These are phyloP conservation scores for Ilex aquifolium DNA, from an alignment of 257 asterid species.

Conservation along the genomic window DNA sequence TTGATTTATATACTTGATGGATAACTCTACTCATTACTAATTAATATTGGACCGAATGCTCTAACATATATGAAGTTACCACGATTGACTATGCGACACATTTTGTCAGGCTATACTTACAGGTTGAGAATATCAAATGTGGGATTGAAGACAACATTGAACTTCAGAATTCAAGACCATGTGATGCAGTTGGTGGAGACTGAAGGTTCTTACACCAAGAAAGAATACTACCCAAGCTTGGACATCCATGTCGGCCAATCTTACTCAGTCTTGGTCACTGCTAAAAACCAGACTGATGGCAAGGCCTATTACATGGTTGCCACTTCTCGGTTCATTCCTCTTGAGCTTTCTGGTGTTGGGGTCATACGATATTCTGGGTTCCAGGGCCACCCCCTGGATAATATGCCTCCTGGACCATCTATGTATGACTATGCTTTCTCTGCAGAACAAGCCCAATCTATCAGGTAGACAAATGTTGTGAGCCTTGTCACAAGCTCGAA, in stretches of 20 bases:
- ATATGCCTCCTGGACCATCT: background rate
- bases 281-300: slow-evolving; percentile 12
- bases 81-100: no score
- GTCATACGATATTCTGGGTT: slow-evolving; percentile 17
- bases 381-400: slow-evolving; percentile 13
- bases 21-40: no score
- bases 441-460: slow-evolving; percentile 11
- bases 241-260: slow-evolving; percentile 38
- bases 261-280: slow-evolving; percentile 24
- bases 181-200: slow-evolving; percentile 26
- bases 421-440: slow-evolving; percentile 12
- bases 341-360: slow-evolving; percentile 15
- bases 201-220: slow-evolving; percentile 24
- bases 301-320: slow-evolving; percentile 24
- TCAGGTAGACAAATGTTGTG: slow-evolving; percentile 9
- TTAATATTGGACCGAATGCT: no score
- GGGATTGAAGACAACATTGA: slow-evolving; percentile 24
- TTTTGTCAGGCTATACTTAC: slow-evolving; percentile 15
- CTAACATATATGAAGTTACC: no score
- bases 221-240: slow-evolving; percentile 14
- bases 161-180: slow-evolving; percentile 31
- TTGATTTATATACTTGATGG: no score
- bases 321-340: slow-evolving; percentile 23
- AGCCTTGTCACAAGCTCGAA: no score
- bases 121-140: slow-evolving; percentile 30